Evolutionary conservation across 495 filamentous ascomycete genomes (phyloP), one percentile per base, ranked within the genome.

Genomic region (Penicillium macrosclerotiorum): DNA sequence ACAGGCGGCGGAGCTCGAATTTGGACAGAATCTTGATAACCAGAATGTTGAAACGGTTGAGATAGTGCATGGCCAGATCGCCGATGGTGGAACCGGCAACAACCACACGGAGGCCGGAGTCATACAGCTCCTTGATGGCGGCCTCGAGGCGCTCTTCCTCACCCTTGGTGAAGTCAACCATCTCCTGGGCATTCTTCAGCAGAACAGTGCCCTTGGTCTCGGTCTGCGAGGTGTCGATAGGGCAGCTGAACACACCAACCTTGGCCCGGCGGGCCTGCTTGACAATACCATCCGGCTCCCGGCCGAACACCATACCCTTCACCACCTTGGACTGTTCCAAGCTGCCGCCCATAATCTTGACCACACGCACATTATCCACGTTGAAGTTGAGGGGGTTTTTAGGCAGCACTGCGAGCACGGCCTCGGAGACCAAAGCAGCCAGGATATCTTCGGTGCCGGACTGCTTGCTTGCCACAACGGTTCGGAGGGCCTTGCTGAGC

Each of bases 151-250:
- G 93, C 38, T 72, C 75, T 68, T 99, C 94, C 68, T 99, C 94
- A 20, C 93, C 94, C 72, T 93, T 95, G 41, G 89, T 95, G 74
- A 96, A 99, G 64, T 97, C 85, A 45, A 96, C 74, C 89, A 99
- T 96, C 71, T 99, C 94, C 73, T 96, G 88, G 22, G 92, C 91
- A 60, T 95, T 97, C 69, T 97, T 89, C 50, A 99, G 64, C 27
- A 99, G 74, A n/a, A 99, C 94, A 12, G 94, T 99, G n/a, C 94
- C 94, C 76, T 99, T 99, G 55, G 94, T 99, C 72, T 99, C 94
- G 20, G 94, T 99, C 77, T 96, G 90, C 57, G 80, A 86, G 70
- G 80, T 92, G 63, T 99, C 94, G 67, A 99, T 88, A 30, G 94
- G 84, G 75, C 94, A 99, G 57, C 88, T 90, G 79, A 87, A 99